A percentile compares a stretch with the other conserved stretches of the same genome.
phyloP scores from a whole-genome alignment of 345 rosid genomes.

The Eutrema heterophyllum region DNA sequence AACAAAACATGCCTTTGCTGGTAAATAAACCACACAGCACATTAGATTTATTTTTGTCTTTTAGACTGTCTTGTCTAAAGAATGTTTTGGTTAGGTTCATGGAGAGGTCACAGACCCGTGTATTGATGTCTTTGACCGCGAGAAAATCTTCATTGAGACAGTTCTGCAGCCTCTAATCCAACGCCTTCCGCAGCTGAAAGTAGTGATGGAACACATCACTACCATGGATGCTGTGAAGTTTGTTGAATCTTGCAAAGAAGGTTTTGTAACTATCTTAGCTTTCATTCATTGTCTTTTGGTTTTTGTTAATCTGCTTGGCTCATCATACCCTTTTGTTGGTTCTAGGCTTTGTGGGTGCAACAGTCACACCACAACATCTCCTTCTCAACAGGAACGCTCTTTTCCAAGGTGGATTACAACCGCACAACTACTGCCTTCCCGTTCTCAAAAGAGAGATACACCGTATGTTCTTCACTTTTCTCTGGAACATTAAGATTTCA shows the following conservation, averaged over 20 bases:
- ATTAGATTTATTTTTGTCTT: background rate
- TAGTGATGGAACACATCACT: constrained; percentile 95
- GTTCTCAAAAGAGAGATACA: constrained; percentile 92
- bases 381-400: constrained; percentile 86
- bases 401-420: constrained; percentile 92
- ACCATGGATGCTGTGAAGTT: constrained; percentile 80
- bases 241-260: constrained; percentile 80
- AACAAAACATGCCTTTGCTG: constrained; percentile 85
- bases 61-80: background rate
- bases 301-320: background rate
- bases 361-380: constrained; percentile 95
- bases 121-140: constrained; percentile 88
- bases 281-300: background rate
- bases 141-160: constrained; percentile 78
- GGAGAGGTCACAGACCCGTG: constrained; percentile 90
- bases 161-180: constrained; percentile 65
- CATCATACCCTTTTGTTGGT: background rate
- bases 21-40: constrained; percentile 30
- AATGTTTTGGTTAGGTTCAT: constrained; percentile 58
- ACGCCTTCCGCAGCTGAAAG: constrained; percentile 66
- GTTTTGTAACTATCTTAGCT: constrained; percentile 29
- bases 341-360: constrained; percentile 75
- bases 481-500: background rate
- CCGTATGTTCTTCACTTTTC: constrained; percentile 39
- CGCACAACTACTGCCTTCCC: constrained; percentile 92